phyloP scores from a whole-genome alignment of 2,329 filamentous ascomycete genomes.

The Cladosporium sp. region DNA sequence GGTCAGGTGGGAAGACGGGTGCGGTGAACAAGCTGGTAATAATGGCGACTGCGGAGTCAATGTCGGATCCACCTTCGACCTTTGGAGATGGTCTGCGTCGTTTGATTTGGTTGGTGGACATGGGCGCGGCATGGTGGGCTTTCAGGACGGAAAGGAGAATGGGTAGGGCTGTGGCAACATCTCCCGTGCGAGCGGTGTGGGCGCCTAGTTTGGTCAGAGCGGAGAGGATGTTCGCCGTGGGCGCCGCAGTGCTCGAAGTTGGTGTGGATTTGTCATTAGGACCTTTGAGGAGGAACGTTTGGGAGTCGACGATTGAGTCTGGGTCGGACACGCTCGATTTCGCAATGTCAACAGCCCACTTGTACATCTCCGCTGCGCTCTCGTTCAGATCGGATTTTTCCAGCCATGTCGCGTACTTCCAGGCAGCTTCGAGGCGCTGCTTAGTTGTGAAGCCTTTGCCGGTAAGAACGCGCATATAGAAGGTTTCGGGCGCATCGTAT shows the following conservation, averaged over 20 bases:
- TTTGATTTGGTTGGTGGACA: slow-evolving; percentile 34
- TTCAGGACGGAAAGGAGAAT: slow-evolving; percentile 81
- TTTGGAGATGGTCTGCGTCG: slow-evolving; percentile 16
- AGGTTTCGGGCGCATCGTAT: slow-evolving; percentile 66
- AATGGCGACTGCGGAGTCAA: slow-evolving; percentile 23
- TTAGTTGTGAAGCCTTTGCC: slow-evolving; percentile 73
- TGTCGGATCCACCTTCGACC: slow-evolving; percentile 17
- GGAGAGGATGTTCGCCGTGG: slow-evolving; percentile 65
- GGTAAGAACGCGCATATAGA: slow-evolving; percentile 76
- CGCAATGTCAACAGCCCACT: slow-evolving; percentile 71
- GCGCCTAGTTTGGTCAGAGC: slow-evolving; percentile 73
- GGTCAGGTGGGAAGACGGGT: slow-evolving; percentile 60
- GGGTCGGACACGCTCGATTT: slow-evolving; percentile 45
- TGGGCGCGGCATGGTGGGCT: slow-evolving; percentile 59
- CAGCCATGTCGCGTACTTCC: slow-evolving; percentile 80
- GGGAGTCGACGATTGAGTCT: slow-evolving; percentile 51
- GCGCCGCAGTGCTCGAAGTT: slow-evolving; percentile 47
- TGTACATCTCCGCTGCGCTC: slow-evolving; percentile 67
- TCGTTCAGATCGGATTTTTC: slow-evolving; percentile 66
- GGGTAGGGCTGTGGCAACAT: slow-evolving; percentile 67
- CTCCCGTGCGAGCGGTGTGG: slow-evolving; percentile 66
- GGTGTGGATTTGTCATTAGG: not conserved
- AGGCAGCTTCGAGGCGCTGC: slow-evolving; percentile 74
- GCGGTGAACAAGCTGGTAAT: slow-evolving; percentile 34
- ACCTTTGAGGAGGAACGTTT: slow-evolving; percentile 51